Percentiles rank a stretch among this genome's conserved stretches.
phyloP scores from a whole-genome alignment of 495 filamentous ascomycete genomes.

The Daldinia concentrica region DNA sequence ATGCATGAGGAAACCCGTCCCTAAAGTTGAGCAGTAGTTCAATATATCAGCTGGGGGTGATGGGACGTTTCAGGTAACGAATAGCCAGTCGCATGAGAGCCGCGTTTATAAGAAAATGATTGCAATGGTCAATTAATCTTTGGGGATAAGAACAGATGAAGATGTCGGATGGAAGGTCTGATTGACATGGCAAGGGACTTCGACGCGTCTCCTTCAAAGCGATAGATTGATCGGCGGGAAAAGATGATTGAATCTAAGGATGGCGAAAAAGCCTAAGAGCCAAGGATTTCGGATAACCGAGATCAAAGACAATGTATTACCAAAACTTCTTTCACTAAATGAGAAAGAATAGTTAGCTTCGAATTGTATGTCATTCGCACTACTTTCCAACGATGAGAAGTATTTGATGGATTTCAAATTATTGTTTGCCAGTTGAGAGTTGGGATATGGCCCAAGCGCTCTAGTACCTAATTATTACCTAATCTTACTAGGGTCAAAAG shows the following conservation, averaged over 20 bases:
- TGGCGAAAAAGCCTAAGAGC: not conserved
- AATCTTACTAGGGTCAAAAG: not conserved
- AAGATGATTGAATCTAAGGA: not conserved
- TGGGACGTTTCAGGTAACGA: not conserved
- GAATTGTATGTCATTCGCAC: slow-evolving; percentile 5
- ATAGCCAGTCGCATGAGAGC: not conserved
- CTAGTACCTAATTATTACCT: not conserved
- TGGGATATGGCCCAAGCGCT: slow-evolving; percentile 12
- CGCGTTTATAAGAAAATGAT: not conserved
- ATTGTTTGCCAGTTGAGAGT: slow-evolving; percentile 2
- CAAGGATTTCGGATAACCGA: slow-evolving; percentile 1
- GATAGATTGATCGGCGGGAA: slow-evolving; percentile 8
- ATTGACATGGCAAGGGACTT: slow-evolving; percentile 26
- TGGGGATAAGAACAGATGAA: slow-evolving; percentile 3
- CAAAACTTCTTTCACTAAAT: slow-evolving; percentile 23
- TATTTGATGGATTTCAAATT: slow-evolving; percentile 16
- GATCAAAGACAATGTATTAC: slow-evolving; percentile 22
- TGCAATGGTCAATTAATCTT: slow-evolving; percentile 16
- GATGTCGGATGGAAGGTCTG: slow-evolving; percentile 5
- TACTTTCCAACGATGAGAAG: not conserved
- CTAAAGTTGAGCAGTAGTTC: not conserved
- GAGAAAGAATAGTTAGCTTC: slow-evolving; percentile 17
- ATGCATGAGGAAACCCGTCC: slow-evolving; percentile 27
- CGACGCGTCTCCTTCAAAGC: slow-evolving; percentile 30
- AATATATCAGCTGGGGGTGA: not conserved